Evolutionary conservation across 2,329 filamentous ascomycete genomes (phyloP).

Genomic region (Aspergillus ochraceoroseus): DNA sequence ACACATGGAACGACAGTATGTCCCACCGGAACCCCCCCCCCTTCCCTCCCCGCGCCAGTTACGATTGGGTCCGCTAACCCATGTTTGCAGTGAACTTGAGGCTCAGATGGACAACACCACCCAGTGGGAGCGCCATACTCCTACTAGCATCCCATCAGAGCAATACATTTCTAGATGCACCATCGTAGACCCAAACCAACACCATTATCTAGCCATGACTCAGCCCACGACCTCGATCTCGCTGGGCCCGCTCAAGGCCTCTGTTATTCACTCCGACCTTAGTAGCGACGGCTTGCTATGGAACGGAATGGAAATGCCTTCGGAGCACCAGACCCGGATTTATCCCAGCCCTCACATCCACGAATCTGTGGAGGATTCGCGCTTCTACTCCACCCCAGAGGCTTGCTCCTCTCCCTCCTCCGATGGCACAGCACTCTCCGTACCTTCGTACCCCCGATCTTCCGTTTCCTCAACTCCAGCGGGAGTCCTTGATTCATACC

Average conservation of each 20-base stretch:
- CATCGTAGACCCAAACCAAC: slow-evolving; percentile 22
- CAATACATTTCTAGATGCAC: slow-evolving; percentile 24
- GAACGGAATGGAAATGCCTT: slow-evolving; percentile 35
- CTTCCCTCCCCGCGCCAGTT: background rate
- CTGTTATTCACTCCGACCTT: slow-evolving; percentile 33
- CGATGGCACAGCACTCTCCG: slow-evolving; percentile 32
- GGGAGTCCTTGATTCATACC: slow-evolving; percentile 34
- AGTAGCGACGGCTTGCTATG: slow-evolving; percentile 33
- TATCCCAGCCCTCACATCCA: slow-evolving; percentile 34
- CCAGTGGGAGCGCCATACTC: slow-evolving; percentile 28
- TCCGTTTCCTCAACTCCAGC: slow-evolving; percentile 35
- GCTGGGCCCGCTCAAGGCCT: slow-evolving; percentile 35
- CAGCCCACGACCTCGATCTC: slow-evolving; percentile 35
- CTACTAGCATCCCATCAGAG: slow-evolving; percentile 21
- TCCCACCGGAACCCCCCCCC: slow-evolving; percentile 21
- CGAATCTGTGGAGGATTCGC: slow-evolving; percentile 37
- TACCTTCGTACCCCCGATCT: slow-evolving; percentile 30
- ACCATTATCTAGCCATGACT: slow-evolving; percentile 24
- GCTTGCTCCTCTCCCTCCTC: slow-evolving; percentile 44
- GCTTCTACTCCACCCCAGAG: slow-evolving; percentile 44
- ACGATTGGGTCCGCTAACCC: slow-evolving; percentile 11
- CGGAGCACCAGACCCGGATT: slow-evolving; percentile 29
- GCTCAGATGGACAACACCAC: slow-evolving; percentile 29
- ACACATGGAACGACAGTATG: slow-evolving; percentile 49
- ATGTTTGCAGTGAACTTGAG: slow-evolving; percentile 33